These are phyloP conservation scores for Melanopsichium pennsylvanicum DNA, from an alignment of 1,284 basidiomycete genomes.

Conservation along the genomic window DNA sequence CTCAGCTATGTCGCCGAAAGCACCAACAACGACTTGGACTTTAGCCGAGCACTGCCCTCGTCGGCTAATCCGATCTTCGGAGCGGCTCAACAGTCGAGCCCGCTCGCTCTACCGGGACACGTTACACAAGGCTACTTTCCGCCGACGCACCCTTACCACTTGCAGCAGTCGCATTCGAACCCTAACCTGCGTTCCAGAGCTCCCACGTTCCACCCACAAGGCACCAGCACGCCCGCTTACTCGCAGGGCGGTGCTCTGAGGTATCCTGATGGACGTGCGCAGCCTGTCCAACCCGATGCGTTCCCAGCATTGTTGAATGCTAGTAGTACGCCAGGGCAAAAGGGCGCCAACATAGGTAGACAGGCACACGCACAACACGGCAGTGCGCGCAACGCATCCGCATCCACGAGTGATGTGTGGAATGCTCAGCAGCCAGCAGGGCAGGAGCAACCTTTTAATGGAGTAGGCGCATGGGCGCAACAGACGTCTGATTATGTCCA, in stretches of 20 bases:
- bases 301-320: constrained; percentile 18
- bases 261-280: too few relatives aligned
- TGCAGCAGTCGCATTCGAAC: constrained; percentile 39
- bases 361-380: neutral
- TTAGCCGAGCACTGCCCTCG: constrained; percentile 21
- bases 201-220: constrained; percentile 31
- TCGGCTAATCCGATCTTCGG: constrained; percentile 2
- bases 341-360: neutral
- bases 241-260: constrained; percentile 15
- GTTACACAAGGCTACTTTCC: constrained; percentile 19
- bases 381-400: neutral
- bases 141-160: neutral
- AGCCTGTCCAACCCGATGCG: too few relatives aligned
- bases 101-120: constrained; percentile 12
- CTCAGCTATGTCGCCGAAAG: neutral
- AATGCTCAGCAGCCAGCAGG: constrained; percentile 7
- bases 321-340: too few relatives aligned
- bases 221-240: constrained; percentile 20
- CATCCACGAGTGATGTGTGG: constrained; percentile 1
- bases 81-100: constrained; percentile 19
- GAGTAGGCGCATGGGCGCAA: constrained; percentile 33
- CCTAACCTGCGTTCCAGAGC: constrained; percentile 35
- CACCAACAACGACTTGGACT: constrained; percentile 30
- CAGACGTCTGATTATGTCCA: constrained; percentile 16
- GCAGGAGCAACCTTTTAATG: constrained; percentile 16